phyloP scores from a whole-genome alignment of 768 basidiomycete genomes.

The Phanerochaete carnosa region DNA sequence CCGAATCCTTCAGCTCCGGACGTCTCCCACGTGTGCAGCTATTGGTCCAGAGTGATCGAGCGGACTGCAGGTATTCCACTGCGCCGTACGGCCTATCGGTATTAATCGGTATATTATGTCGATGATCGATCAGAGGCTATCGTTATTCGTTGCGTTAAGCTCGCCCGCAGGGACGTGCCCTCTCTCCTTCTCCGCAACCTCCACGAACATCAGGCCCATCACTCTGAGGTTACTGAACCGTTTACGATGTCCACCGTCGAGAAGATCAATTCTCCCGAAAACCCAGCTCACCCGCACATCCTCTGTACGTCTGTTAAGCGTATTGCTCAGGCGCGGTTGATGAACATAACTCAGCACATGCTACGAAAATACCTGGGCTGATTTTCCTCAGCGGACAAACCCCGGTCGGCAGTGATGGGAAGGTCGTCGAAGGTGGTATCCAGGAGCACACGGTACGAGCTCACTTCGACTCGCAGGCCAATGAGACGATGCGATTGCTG shows the following conservation, averaged over 20 bases:
- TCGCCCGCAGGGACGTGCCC: neutral
- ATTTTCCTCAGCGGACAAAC: conserved; percentile 63
- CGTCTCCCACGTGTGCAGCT: neutral
- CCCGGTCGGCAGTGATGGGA: conserved; percentile 46
- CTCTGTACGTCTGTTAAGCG: conserved; percentile 38
- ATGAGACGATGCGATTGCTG: neutral
- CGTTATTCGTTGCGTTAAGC: neutral
- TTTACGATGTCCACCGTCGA: conserved; percentile 44
- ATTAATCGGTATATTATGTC: neutral
- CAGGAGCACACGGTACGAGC: conserved; percentile 53
- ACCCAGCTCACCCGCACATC: conserved; percentile 42
- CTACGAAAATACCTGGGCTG: conserved; percentile 52
- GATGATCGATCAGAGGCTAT: conserved; percentile 1
- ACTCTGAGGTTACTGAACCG: too few species aligned
- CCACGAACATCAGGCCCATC: conserved; percentile 13
- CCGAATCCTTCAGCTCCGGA: neutral
- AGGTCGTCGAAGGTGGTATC: conserved; percentile 52
- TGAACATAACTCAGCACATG: conserved; percentile 39
- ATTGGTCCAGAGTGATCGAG: neutral
- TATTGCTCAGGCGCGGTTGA: neutral
- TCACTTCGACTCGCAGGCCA: neutral
- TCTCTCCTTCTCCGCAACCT: neutral
- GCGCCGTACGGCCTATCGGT: neutral
- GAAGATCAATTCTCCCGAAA: conserved; percentile 51
- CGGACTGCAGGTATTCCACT: neutral